Conservation (phyloP, 345 rosid species). For the Euphorbia lathyris region DNA sequence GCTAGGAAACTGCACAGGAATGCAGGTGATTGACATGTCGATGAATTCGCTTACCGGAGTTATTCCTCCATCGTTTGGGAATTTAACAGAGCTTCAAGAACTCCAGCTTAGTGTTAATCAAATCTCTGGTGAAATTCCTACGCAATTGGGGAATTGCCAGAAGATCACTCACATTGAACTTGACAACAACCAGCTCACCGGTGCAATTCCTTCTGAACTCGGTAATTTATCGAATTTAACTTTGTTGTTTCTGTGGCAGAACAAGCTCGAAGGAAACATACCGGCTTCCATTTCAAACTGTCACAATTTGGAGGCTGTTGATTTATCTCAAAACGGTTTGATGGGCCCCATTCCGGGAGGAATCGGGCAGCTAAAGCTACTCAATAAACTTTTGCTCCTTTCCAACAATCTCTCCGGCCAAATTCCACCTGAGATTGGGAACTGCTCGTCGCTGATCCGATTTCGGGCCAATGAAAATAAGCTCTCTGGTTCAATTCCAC, state of each 20-base stretch:
- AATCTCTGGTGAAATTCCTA: conserved; percentile 71
- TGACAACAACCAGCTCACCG: conserved; percentile 76
- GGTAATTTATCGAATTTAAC: conserved; percentile 58
- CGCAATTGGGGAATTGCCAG: conserved; percentile 49
- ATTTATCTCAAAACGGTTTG: conserved; percentile 67
- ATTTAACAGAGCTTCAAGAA: conserved; percentile 48
- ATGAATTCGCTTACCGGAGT: conserved; percentile 72
- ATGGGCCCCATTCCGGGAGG: conserved; percentile 74
- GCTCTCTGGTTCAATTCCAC: conserved; percentile 56
- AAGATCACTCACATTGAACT: conserved; percentile 67
- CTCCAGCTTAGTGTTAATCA: conserved; percentile 77
- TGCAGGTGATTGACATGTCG: conserved; percentile 60
- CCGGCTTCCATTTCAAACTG: conserved; percentile 63
- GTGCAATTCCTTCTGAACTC: conserved; percentile 62
- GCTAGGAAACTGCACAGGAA: conserved; percentile 58
- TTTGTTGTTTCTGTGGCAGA: conserved; percentile 75
- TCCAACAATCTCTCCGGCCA: conserved; percentile 65
- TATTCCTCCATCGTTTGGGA: conserved; percentile 64
- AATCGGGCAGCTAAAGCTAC: conserved; percentile 55
- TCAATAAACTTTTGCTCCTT: conserved; percentile 75
- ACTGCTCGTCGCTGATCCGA: conserved; percentile 59
- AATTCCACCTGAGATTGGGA: conserved; percentile 65
- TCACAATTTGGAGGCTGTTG: conserved; percentile 65
- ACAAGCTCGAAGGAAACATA: conserved; percentile 70
- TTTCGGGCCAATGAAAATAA: conserved; percentile 60